These are phyloP conservation scores for Penicillium italicum DNA, from an alignment of 2,329 filamentous ascomycete genomes.

Conservation along the genomic window DNA sequence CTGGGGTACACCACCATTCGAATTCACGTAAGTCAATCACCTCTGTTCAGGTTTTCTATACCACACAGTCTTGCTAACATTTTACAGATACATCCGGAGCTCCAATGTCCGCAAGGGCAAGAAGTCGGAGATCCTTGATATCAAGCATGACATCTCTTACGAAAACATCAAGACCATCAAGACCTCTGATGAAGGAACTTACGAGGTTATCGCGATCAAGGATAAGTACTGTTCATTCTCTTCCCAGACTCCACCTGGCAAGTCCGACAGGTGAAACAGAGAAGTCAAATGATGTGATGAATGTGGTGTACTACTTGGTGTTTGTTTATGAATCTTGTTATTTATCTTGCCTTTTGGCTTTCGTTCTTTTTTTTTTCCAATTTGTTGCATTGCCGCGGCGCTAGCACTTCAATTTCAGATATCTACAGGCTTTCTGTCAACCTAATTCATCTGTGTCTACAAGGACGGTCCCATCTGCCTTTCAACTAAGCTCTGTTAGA, in stretches of 20 bases:
- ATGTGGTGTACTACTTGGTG: conserved; percentile 14
- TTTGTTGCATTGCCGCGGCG: conserved; percentile 35
- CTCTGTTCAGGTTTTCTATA: background rate
- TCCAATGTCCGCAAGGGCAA: conserved; percentile 78
- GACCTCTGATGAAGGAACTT: conserved; percentile 90
- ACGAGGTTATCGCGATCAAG: conserved; percentile 95
- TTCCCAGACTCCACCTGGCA: conserved; percentile 59
- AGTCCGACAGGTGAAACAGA: conserved; percentile 33
- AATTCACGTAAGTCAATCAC: conserved; percentile 65
- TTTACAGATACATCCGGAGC: conserved; percentile 70
- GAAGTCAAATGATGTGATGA: conserved; percentile 18
- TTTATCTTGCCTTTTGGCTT: background rate
- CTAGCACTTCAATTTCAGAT: conserved; percentile 18
- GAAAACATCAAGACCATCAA: conserved; percentile 77
- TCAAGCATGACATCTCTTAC: conserved; percentile 78
- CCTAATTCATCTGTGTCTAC: conserved; percentile 6
- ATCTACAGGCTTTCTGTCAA: conserved; percentile 11
- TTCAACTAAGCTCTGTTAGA: background rate
- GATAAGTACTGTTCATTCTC: conserved; percentile 89
- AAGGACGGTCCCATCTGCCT: background rate
- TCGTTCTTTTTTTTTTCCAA: background rate
- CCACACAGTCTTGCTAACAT: conserved; percentile 12
- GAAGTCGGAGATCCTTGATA: conserved; percentile 78
- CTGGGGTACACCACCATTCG: conserved; percentile 90
- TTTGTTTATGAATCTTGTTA: conserved; percentile 10